Evolutionary conservation across 169 alveolate species (phyloP), one percentile per base, ranked within the genome.

Genomic region (Plasmodium adleri): DNA sequence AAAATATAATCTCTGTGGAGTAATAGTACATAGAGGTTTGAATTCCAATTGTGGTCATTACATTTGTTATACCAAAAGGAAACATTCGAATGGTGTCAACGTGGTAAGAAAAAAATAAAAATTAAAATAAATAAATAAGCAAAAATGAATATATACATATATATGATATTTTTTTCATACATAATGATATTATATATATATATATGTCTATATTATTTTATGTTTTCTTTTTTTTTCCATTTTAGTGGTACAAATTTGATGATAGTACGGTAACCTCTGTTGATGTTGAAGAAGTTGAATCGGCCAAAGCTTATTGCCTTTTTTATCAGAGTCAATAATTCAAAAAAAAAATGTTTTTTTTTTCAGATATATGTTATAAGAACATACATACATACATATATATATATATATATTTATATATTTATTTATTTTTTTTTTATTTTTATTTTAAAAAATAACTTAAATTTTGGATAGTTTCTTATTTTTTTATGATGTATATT

Each of bases 281-380:
- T 22, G 89, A 76, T 43, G 56, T 64, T 76, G 59, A 49, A 43
- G 89, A 76, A 76, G 89, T 76, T 56, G 89, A 63, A 56, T 76
- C 89, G 10, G 64, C 75, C 68, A 76, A 76, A 76, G 89, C 89
- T 1, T 76, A 76, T 76, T 76, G 89, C 45, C 89, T 76, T 28
- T 76, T 76, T 70, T 76, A 76, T 28, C 66, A 76, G 32, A 76
- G 89, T 59, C 67, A 68, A 50, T 76, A 76, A 76, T 63, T 76
- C 39, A 76, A 22, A 13, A 72, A 24, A 22, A 20, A 20, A 20
- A 20, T 0, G 22, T 72, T 72, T 43, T 45, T 24, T 15, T 59
- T 15, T 59, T 59, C 20, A 54, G 15, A 10, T 13, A n/a, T 54
- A 54, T 54, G 20, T 54, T n/a, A 54, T 54, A n/a, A n/a, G 3